Conservation (phyloP, 208 protist species). For the Sergeia podlipaevii region DNA sequence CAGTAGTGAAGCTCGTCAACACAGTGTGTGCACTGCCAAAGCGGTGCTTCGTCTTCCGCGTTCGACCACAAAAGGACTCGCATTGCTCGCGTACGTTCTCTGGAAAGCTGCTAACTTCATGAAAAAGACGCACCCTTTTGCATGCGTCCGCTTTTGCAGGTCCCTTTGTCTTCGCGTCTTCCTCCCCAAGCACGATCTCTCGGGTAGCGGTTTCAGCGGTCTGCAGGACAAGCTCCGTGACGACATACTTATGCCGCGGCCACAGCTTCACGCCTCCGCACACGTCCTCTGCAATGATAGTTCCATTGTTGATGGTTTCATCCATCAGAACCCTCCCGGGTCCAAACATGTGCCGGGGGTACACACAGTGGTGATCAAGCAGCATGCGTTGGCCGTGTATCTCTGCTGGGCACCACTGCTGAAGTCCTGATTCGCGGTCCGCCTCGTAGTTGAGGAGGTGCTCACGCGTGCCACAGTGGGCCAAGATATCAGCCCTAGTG, state of each 20-base stretch:
- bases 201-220: slow-evolving; percentile 18
- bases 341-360: slow-evolving; percentile 64
- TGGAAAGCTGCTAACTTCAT: no score
- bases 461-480: slow-evolving; percentile 47
- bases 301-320: slow-evolving; percentile 48
- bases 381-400: slow-evolving; percentile 63
- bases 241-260: slow-evolving; percentile 65
- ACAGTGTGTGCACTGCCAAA: no score
- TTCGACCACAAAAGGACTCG: no score
- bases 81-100: no score
- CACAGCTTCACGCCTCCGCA: slow-evolving; percentile 77
- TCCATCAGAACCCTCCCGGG: slow-evolving; percentile 60
- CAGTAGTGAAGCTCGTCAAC: no score
- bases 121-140: no score
- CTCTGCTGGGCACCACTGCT: slow-evolving; percentile 65
- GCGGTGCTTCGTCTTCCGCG: no score
- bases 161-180: no score
- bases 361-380: slow-evolving; percentile 79
- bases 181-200: no score
- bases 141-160: no score
- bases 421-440: slow-evolving; percentile 18
- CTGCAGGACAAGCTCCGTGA: slow-evolving; percentile 64
- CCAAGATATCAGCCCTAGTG: slow-evolving; percentile 19
- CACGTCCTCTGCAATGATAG: slow-evolving; percentile 59
- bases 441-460: slow-evolving; percentile 57